Base-by-base conservation (phyloP, 495 filamentous ascomycete species). In the Neurospora discreta region DNA sequence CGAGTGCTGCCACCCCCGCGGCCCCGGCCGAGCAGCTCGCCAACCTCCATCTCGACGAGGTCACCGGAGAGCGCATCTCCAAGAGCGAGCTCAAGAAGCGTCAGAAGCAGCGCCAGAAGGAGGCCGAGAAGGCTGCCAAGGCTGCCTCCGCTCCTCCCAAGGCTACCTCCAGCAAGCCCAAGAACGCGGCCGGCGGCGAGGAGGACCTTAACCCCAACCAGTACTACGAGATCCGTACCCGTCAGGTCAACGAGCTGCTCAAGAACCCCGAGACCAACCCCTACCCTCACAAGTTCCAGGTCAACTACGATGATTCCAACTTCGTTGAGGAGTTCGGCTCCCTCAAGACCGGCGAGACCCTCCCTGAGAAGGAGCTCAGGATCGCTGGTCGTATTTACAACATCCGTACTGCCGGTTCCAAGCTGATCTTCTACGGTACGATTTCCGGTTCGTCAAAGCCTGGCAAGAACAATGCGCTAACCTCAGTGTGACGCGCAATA, bases 271-370 rank as follows among this genome's bases (percentile, higher is more conserved):
- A 89, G 43, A 93, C 93, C 26, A 91, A 97, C 80, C 93, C 95
- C 20, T 98, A 97, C 81, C 96, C 95, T 11, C 95, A 99, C 89
- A 98, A 98, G 87, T 98, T 98, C 87, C 85, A 93, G 60, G 89
- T 92, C 80, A 92, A 89, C 75, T 90, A 90, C 75, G 90, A 94
- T 75, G 84, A 97, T 69, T 82, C 87, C 73, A 87, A 93, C 65
- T 94, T 95, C 82, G 82, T 92, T 74, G 85, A 90, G 75, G 84
- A 93, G 39, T 95, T 92, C 76, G 85, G 86, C 68, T 80, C 87
- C 68, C 89, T 98, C 77, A 90, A 90, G 84, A 96, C 92, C 75
- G 95, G 96, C 79, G 94, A 98, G 82, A 84, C 88, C 70, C 87
- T 87, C 79, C 86, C 90, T 78, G 90, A 93, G 72, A 84, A 88